Evolutionary conservation across 441 rosid species (phyloP), one percentile per base, ranked within the genome.

Genomic region (Flueggea neowawraea): DNA sequence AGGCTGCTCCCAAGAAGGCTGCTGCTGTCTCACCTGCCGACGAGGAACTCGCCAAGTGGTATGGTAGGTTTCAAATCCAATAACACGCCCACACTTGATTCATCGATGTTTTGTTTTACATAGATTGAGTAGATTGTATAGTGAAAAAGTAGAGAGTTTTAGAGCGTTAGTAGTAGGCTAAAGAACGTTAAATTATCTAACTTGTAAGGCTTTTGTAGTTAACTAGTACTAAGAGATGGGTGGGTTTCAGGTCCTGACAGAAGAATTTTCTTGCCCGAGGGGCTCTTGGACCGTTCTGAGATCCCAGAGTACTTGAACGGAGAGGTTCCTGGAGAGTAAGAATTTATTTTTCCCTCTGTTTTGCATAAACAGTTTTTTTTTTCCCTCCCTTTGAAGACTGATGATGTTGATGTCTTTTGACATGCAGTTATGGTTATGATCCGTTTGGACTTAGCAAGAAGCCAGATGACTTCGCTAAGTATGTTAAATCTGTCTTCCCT

Each of bases 301-400:
- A 76, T 94, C 67, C 99, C 99, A 12, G 99, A 82, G 78, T 91
- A 94, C 84, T 80, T 94, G 80, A 91, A 69, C 48, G 99, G 99
- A 70, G 99, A 91, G 77, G 99, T 94, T 64, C 89, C 97, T 12
- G 97, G 99, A 84, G 99, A 94, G 99, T 94, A 80, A 84, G 97
- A 69, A 55, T 52, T 51, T 11, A 47, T 5, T 41, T 0, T 56
- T 16, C 44, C 10, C 6, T 22, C 12, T 36, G 16, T 28, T 64
- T 32, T 12, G 32, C 50, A 10, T 3, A 0, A 4, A 47, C 6
- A 47, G 9, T 10, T 31, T 50, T 7, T 28, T 54, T 51, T 43
- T 55, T 61, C 6, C 13, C n/a, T 43, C 31, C 60, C 15, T 31
- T 12, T 33, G n/a, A 15, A 3, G 48, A 7, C 55, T 16, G 5